A percentile compares a stretch with the other conserved stretches of the same genome.
Conservation (phyloP, 345 rosid species). For the Eutrema yunnanense region DNA sequence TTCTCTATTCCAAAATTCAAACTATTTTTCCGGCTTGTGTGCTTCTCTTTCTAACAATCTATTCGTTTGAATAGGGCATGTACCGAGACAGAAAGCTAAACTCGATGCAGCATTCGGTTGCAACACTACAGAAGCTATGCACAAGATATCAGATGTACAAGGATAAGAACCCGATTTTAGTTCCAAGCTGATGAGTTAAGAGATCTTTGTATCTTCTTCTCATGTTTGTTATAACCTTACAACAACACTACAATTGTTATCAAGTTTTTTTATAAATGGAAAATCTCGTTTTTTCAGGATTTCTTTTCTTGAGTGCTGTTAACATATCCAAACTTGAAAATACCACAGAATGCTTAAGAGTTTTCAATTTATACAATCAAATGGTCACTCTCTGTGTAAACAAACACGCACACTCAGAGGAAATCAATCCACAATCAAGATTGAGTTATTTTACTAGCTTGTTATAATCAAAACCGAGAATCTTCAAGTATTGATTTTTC, state of each 20-base stretch:
- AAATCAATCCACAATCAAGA: not conserved
- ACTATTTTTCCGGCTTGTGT: not conserved
- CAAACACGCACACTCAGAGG: not conserved
- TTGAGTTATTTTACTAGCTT: not conserved
- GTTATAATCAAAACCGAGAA: not conserved
- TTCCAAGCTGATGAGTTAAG: conserved; percentile 31
- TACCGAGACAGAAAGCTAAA: conserved; percentile 79
- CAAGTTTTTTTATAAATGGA: not conserved
- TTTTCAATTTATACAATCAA: not conserved
- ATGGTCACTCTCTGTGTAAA: not conserved
- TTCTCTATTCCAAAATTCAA: not conserved
- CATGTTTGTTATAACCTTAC: not conserved
- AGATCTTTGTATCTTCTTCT: not conserved
- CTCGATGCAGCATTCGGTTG: conserved; percentile 78
- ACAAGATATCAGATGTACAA: conserved; percentile 48
- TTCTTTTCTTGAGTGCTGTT: not conserved
- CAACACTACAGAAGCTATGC: conserved; percentile 63
- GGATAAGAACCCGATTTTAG: conserved; percentile 59
- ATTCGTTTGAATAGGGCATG: conserved; percentile 54
- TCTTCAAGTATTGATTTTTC: not conserved
- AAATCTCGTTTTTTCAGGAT: not conserved
- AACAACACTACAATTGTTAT: not conserved
- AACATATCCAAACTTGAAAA: not conserved
- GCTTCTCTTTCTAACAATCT: not conserved
- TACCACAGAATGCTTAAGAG: not conserved